phyloP scores from a whole-genome alignment of 1,139 yeast genomes.

The Diutina scorzettiae region DNA sequence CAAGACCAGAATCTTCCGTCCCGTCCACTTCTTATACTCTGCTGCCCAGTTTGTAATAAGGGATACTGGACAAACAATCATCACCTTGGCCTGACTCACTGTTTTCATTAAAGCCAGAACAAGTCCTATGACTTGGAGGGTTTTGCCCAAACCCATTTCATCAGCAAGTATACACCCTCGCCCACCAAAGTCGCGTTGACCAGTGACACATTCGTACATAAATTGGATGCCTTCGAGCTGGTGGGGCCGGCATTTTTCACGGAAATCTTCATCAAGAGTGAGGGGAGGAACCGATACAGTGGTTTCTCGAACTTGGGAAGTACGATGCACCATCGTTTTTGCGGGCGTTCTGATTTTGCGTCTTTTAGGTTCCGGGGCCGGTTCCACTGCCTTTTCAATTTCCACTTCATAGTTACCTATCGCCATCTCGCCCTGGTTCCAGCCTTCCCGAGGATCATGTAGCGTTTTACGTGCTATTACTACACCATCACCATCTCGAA shows the following conservation, averaged over 20 bases:
- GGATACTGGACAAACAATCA: conserved; percentile 89
- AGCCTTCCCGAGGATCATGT: conserved; percentile 9
- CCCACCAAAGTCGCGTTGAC: conserved; percentile 22
- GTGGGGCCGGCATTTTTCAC: conserved; percentile 57
- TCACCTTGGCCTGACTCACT: conserved; percentile 36
- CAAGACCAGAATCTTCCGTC: conserved; percentile 50
- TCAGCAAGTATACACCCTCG: conserved; percentile 85
- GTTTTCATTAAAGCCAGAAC: conserved; percentile 80
- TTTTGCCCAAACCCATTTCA: conserved; percentile 96
- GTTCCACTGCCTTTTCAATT: conserved; percentile 11
- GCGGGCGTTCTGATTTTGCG: not conserved
- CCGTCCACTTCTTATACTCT: conserved; percentile 89
- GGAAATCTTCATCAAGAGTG: conserved; percentile 44
- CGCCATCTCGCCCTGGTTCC: conserved; percentile 8
- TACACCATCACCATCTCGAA: not conserved
- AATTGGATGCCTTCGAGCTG: conserved; percentile 77
- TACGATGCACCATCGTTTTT: too few relatives aligned
- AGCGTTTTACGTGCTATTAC: conserved; percentile 8
- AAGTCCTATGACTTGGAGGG: conserved; percentile 71
- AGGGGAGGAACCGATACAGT: not conserved
- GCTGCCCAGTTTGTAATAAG: conserved; percentile 77
- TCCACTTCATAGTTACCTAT: conserved; percentile 21
- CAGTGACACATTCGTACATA: conserved; percentile 74
- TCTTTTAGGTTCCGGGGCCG: not conserved
- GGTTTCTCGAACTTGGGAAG: not conserved